Base-by-base conservation (phyloP, 768 basidiomycete genomes). In the Tulasnella sp. region DNA sequence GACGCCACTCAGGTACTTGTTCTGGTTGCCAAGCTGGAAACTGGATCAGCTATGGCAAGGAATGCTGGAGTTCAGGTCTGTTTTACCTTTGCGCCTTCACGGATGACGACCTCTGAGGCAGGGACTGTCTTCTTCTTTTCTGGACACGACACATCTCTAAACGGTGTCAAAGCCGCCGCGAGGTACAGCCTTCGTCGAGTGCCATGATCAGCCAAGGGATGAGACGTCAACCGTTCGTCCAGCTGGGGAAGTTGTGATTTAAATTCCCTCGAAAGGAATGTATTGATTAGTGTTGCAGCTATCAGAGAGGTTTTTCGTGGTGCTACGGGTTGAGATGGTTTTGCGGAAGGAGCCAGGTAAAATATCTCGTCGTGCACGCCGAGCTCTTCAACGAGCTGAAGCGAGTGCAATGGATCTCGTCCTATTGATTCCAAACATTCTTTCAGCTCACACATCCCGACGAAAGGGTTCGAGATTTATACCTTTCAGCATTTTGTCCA, bases 401-500 rank as follows among this genome's bases (percentile, higher is more conserved):
- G 87, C 12, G 96, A 87, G 38, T 85, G 86, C 4, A 93, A 82
- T 0, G 97, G 95, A 81, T 94, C 87, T 12, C 85, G 87, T 91
- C 96, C 96, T 39, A 70, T 29, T 38, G 1, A 68, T 38, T 22
- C 0, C 22, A 19, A 72, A 45, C 4, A n/a, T 8, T 3, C 54
- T 37, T n/a, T 72, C 49, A 58, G 58, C 17, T 29, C n/a, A 42
- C 19, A 9, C 19, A 17, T 12, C 1, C 29, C 71, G 52, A n/a
- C n/a, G n/a, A 15, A 17, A 58, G 9, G 17, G 75, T 73, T 14
- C 8, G 38, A 31, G 31, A 25, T 64, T 77, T 78, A 42, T 34
- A 91, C 97, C 91, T 85, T 90, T 90, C 81, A 99, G 87, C 93
- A 98, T 99, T 82, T 99, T 99, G 78, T 92, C 88, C 17, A 99